Evolutionary conservation across 2,329 filamentous ascomycete genomes (phyloP).

Genomic region (Beauveria brongniartii): DNA sequence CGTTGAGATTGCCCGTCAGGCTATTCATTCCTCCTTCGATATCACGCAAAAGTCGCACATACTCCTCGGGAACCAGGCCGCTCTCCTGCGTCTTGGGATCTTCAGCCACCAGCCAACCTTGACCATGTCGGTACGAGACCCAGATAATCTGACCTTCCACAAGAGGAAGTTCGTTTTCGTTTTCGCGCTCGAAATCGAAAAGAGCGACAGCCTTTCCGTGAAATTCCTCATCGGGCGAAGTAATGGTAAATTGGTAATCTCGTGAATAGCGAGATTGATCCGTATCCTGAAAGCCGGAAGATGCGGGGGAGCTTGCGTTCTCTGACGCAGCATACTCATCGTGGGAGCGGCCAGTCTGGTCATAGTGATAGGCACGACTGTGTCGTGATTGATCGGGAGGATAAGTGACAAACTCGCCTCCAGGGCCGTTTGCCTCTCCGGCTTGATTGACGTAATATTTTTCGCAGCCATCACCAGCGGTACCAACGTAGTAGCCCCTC

Average conservation of each 20-base stretch:
- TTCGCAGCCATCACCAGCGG: slow-evolving; percentile 62
- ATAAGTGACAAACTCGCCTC: slow-evolving; percentile 76
- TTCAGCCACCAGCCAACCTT: slow-evolving; percentile 95
- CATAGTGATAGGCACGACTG: slow-evolving; percentile 36
- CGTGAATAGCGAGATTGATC: slow-evolving; percentile 77
- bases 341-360: slow-evolving; percentile 39
- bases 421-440: slow-evolving; percentile 64
- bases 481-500: slow-evolving; percentile 58
- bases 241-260: slow-evolving; percentile 92
- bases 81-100: slow-evolving; percentile 92
- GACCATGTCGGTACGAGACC: slow-evolving; percentile 90
- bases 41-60: slow-evolving; percentile 83
- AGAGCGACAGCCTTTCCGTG: slow-evolving; percentile 92
- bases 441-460: slow-evolving; percentile 66
- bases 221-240: slow-evolving; percentile 93
- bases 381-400: slow-evolving; percentile 56
- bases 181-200: slow-evolving; percentile 91
- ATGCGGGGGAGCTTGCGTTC: slow-evolving; percentile 50
- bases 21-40: slow-evolving; percentile 85
- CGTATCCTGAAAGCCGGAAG: slow-evolving; percentile 48
- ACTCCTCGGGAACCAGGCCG: slow-evolving; percentile 91
- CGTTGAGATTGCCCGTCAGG: slow-evolving; percentile 48
- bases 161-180: slow-evolving; percentile 90
- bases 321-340: slow-evolving; percentile 50
- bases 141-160: slow-evolving; percentile 94